Base-by-base conservation (phyloP, 148 eudicot species). In the Arbutus unedo region DNA sequence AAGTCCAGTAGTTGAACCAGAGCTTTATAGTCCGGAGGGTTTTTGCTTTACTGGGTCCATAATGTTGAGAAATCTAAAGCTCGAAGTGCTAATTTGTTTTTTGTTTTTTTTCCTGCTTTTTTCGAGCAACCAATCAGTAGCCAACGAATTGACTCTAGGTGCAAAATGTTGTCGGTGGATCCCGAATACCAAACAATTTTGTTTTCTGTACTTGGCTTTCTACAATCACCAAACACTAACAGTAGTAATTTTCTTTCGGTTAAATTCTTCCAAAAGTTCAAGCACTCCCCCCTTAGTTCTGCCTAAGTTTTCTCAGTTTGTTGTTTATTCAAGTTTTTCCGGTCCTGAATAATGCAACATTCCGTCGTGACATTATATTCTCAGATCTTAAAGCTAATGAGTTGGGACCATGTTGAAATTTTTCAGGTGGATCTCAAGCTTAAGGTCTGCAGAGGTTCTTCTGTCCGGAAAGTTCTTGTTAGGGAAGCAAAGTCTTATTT, bases 381-480 rank as follows among this genome's bases (percentile, higher is more conserved):
- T 21, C 13, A 41, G 25, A 13, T 48, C 41, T 70, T 64, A 66
- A 55, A 18, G 41, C 23, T 51, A 75, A 47, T 15, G 16, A 81
- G 25, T 75, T 75, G 15, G 18, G 79, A 54, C 53, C 21, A 18
- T 79, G 53, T 44, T 75, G 59, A 47, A 47, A 48, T 57, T 48
- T 84, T 86, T 55, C 86, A 96, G 99, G 96, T 96, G 73, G 97
- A 96, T 90, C 98, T 96, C 82, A 96, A 96, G 90, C 89, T 96
- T 76, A 96, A 94, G 89, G 87, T 96, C 68, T 96, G 98, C 83
- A 91, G 97, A 76, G 99, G 99, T 81, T 86, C 97, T 74, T 94
- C 97, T 8, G 47, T 92, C 79, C 88, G 92, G 3, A 92, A 96
- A 88, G 87, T 91, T 56, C 77, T 96, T 67, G 97, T 96, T 75